Conservation (phyloP, 306 rosid species). For the Prosopis cineraria region DNA sequence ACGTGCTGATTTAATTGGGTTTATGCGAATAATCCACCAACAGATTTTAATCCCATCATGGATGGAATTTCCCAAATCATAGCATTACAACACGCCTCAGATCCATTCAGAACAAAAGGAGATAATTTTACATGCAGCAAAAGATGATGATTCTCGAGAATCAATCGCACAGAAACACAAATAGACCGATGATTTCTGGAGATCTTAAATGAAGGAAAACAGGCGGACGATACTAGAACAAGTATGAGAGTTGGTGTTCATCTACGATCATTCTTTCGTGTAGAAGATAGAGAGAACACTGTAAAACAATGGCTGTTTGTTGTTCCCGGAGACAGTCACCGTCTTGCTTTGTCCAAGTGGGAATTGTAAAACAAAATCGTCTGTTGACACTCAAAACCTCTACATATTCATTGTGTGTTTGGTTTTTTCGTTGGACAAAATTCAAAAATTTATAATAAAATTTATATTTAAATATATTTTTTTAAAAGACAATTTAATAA, state of each 20-base stretch:
- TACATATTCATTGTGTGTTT: too few species aligned
- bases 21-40: constrained; percentile 48
- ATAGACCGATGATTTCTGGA: constrained; percentile 2
- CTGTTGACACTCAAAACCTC: constrained; percentile 27
- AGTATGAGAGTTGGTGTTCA: not conserved
- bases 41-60: constrained; percentile 87
- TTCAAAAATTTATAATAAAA: too few species aligned
- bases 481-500: too few species aligned
- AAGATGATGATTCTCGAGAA: not conserved
- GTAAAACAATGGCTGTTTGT: not conserved
- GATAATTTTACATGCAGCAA: constrained; percentile 7
- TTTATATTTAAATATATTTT: too few species aligned
- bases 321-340: constrained; percentile 12
- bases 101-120: constrained; percentile 37
- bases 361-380: constrained; percentile 8
- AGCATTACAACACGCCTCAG: constrained; percentile 18
- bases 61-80: constrained; percentile 32
- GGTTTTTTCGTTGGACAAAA: too few species aligned
- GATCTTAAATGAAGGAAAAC: constrained; percentile 4
- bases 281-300: not conserved
- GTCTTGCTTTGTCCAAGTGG: constrained; percentile 21
- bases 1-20: constrained; percentile 20
- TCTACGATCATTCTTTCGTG: not conserved
- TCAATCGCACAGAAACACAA: constrained; percentile 12
- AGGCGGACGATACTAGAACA: not conserved